Percentiles rank a stretch among this genome's conserved stretches.
These are phyloP conservation scores for Isabelozyma pseudorhagii DNA, from an alignment of 805 yeast genomes.

Conservation along the genomic window DNA sequence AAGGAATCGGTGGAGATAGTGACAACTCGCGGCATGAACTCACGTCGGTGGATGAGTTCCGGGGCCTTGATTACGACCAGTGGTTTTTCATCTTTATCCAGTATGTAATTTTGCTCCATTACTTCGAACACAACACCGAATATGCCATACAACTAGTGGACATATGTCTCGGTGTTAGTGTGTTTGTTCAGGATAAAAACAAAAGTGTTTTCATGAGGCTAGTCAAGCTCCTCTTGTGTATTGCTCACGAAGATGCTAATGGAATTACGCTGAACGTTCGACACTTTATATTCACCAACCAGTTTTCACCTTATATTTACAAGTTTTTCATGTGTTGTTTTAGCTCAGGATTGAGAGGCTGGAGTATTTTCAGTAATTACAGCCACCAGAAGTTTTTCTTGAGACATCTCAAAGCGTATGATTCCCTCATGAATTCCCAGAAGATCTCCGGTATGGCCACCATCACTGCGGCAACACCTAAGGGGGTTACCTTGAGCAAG, in stretches of 20 bases:
- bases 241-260: slow-evolving; percentile 46
- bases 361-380: slow-evolving; percentile 65
- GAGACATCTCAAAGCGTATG: slow-evolving; percentile 87
- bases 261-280: slow-evolving; percentile 57
- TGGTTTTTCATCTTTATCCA: slow-evolving; percentile 89
- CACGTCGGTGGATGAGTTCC: slow-evolving; percentile 54
- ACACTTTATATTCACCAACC: slow-evolving; percentile 60
- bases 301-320: slow-evolving; percentile 68
- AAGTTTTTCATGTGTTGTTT: slow-evolving; percentile 67
- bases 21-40: slow-evolving; percentile 19
- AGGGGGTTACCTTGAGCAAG: slow-evolving; percentile 15
- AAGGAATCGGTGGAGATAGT: slow-evolving; percentile 42
- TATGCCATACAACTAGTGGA: slow-evolving; percentile 52
- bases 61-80: slow-evolving; percentile 71
- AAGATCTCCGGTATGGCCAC: slow-evolving; percentile 78
- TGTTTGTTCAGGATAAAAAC: slow-evolving; percentile 64
- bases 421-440: slow-evolving; percentile 53
- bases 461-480: slow-evolving; percentile 39
- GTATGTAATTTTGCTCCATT: slow-evolving; percentile 65
- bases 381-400: slow-evolving; percentile 88
- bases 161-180: slow-evolving; percentile 73
- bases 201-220: slow-evolving; percentile 60
- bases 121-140: slow-evolving; percentile 62
- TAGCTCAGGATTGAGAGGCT: slow-evolving; percentile 55
- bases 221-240: slow-evolving; percentile 62